Evolutionary conservation across 202 grass and related monocot genomes (phyloP), one percentile per base, ranked within the genome.

Genomic region (Zizania palustris): DNA sequence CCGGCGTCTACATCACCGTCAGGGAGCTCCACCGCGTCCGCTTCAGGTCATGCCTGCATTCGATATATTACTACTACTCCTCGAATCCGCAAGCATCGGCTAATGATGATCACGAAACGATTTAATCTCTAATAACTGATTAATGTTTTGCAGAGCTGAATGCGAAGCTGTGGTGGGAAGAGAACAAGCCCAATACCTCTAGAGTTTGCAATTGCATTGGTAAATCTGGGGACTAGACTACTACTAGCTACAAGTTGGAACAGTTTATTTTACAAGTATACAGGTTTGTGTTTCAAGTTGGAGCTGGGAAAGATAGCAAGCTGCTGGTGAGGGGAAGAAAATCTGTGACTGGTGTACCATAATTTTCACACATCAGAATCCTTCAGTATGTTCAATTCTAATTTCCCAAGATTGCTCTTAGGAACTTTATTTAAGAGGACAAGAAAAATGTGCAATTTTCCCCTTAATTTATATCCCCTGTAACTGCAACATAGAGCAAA

Each of bases 111-210:
- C 28, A 28, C 28, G 28, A 28, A 28, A 28, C 28, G 28, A 28
- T 28, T 28, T 28, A 28, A 28, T 28, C 28, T 28, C 28, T 28
- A 28, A 28, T 28, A 28, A 28, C 28, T 28, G 28, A 28, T 28
- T 28, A 28, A 28, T 28, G 28, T 28, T 28, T 28, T 28, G 28
- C 88, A 0, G 91, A 93, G 83, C 85, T 90, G 59, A 90, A 86
- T 12, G 91, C 91, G 0, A 93, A 93, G 85, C 72, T 88, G 63
- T 93, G 91, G 88, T 93, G 91, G 91, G 88, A 93, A 83, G 80
- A 91, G 85, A 93, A 93, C 85, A 93, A 87, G 16, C 76, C 1
- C 91, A 93, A 58, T 91, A 93, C 72, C 88, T 93, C 7, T 93
- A 63, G 36, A 9, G 3, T 18, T 22, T 21, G 36, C 36, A 18